These are phyloP conservation scores for Lenzites betulinus DNA, from an alignment of 768 basidiomycete species.

Conservation along the genomic window DNA sequence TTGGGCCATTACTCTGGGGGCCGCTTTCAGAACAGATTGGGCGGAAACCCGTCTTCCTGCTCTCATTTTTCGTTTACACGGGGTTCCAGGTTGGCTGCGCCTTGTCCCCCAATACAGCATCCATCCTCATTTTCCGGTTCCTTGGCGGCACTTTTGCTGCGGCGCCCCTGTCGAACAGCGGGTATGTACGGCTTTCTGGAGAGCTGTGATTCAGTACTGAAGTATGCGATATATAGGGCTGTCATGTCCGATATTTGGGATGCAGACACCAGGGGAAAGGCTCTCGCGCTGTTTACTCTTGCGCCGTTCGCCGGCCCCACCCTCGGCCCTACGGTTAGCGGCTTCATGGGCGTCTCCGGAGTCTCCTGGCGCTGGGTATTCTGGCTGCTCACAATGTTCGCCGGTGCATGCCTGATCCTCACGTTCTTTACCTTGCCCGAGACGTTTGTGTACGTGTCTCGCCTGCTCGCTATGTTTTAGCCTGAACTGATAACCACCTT, in stretches of 20 bases:
- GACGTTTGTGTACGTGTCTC: slow-evolving; percentile 12
- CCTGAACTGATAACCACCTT: background rate
- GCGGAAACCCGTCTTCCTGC: slow-evolving; percentile 24
- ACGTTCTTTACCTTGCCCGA: slow-evolving; percentile 66
- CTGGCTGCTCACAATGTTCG: slow-evolving; percentile 64
- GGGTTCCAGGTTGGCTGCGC: slow-evolving; percentile 67
- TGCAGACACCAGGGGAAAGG: slow-evolving; percentile 59
- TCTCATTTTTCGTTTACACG: slow-evolving; percentile 55
- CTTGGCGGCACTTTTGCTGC: slow-evolving; percentile 71
- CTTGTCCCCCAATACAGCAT: slow-evolving; percentile 57
- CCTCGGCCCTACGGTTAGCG: slow-evolving; percentile 35
- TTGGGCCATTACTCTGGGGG: slow-evolving; percentile 63
- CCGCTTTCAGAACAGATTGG: slow-evolving; percentile 48
- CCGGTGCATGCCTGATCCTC: slow-evolving; percentile 50
- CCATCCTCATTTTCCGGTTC: slow-evolving; percentile 70
- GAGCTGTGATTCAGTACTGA: background rate
- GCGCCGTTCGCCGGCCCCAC: slow-evolving; percentile 65
- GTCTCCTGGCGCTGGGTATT: slow-evolving; percentile 69
- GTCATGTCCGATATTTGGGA: slow-evolving; percentile 55
- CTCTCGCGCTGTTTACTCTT: slow-evolving; percentile 54
- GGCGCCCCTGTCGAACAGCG: slow-evolving; percentile 68
- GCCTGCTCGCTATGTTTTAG: no score
- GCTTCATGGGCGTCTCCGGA: slow-evolving; percentile 39
- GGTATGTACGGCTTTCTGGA: slow-evolving; percentile 39
- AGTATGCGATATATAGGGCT: slow-evolving; percentile 28